Evolutionary conservation across 2,329 filamentous ascomycete genomes (phyloP).

Genomic region (Xylaria sp.): DNA sequence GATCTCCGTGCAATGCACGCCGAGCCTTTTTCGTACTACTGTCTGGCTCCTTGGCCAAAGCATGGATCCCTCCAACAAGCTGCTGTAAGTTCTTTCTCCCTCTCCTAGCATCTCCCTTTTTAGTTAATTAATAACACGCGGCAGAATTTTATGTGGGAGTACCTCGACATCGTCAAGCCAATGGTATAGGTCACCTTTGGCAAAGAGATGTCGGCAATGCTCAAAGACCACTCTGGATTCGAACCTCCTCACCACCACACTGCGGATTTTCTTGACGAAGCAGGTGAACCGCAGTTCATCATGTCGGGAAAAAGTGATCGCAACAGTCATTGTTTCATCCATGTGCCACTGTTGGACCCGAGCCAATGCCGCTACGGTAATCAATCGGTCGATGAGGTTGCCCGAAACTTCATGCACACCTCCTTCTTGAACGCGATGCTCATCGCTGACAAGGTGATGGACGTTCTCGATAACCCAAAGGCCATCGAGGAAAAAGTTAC

Average conservation of each 20-base stretch:
- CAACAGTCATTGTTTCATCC: conserved; percentile 5
- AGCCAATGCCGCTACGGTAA: conserved; percentile 21
- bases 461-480: neutral
- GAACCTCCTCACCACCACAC: neutral
- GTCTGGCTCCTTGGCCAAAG: conserved; percentile 14
- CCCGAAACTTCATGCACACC: conserved; percentile 18
- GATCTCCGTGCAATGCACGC: neutral
- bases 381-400: neutral
- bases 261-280: conserved; percentile 7
- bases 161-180: conserved; percentile 19
- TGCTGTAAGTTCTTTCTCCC: conserved; percentile 4
- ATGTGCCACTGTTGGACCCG: conserved; percentile 17
- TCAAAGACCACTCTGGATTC: neutral
- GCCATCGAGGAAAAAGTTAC: neutral
- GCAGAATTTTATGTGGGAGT: conserved; percentile 23
- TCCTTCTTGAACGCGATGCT: conserved; percentile 22
- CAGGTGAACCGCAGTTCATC: neutral
- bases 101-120: neutral
- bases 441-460: conserved; percentile 6
- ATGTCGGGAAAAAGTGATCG: neutral
- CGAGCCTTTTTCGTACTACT: conserved; percentile 22
- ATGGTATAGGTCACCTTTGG: conserved; percentile 28
- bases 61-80: neutral
- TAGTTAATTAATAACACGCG: neutral
- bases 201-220: conserved; percentile 5